Percentiles rank a stretch among this genome's conserved stretches.
Evolutionary conservation across 345 rosid species (phyloP).

Genomic region (Chamaenerion angustifolium): DNA sequence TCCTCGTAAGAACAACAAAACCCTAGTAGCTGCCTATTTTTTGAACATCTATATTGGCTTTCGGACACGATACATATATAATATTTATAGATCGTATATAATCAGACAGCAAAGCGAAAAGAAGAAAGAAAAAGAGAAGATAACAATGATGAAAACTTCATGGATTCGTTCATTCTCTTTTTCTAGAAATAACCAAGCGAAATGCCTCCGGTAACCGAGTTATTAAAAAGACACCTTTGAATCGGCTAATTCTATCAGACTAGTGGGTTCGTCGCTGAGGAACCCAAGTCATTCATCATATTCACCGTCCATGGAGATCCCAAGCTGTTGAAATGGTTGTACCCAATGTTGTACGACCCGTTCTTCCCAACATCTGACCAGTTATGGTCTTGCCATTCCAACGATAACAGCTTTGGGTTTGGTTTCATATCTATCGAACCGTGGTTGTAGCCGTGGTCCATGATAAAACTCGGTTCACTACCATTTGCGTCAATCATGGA

Average conservation of each 20-base stretch:
- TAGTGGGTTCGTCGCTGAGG: conserved; percentile 35
- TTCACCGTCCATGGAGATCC: conserved; percentile 38
- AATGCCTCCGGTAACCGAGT: too few species aligned
- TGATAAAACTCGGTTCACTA: conserved; percentile 32
- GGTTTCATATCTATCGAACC: conserved; percentile 51
- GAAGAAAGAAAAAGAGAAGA: not conserved
- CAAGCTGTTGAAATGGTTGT: conserved; percentile 25
- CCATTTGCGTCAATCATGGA: conserved; percentile 5
- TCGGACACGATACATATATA: conserved; percentile 1
- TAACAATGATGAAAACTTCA: too few species aligned
- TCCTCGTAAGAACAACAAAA: conserved; percentile 20
- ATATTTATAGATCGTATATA: conserved; percentile 3
- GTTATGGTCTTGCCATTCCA: conserved; percentile 76
- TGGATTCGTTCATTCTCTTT: too few species aligned
- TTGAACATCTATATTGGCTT: conserved; percentile 12
- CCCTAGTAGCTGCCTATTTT: conserved; percentile 13
- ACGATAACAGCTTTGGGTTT: conserved; percentile 48
- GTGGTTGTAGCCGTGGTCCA: conserved; percentile 17
- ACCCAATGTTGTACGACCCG: conserved; percentile 6
- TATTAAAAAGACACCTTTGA: too few species aligned
- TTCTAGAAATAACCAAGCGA: too few species aligned
- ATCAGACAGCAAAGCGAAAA: too few species aligned
- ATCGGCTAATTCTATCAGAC: conserved; percentile 9
- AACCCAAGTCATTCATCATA: conserved; percentile 38
- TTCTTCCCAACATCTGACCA: conserved; percentile 39